Evolutionary conservation across 1,139 yeast genomes (phyloP).

Genomic region (Hansenula sp.): DNA sequence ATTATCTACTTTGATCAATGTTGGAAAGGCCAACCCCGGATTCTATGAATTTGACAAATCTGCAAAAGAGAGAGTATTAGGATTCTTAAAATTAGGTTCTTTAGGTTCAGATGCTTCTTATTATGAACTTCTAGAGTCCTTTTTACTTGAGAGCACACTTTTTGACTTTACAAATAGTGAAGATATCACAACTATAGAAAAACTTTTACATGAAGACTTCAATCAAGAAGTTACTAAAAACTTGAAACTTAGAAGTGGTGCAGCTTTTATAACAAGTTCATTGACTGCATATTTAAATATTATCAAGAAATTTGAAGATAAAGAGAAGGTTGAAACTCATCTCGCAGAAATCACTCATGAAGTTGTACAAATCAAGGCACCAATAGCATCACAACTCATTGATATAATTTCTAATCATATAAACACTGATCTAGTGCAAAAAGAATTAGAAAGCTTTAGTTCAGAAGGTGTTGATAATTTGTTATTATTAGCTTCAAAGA

Average conservation of each 20-base stretch:
- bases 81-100: conserved; percentile 46
- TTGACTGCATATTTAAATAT: conserved; percentile 12
- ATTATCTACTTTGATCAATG: conserved; percentile 39
- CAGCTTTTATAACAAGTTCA: conserved; percentile 22
- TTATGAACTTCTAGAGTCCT: conserved; percentile 29
- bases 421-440: conserved; percentile 4
- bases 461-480: background rate
- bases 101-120: conserved; percentile 49
- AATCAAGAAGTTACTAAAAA: conserved; percentile 24
- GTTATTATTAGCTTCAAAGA: background rate
- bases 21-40: conserved; percentile 37
- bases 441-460: background rate
- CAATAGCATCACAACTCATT: conserved; percentile 8
- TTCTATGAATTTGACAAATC: conserved; percentile 52
- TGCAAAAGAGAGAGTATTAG: conserved; percentile 38
- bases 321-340: background rate
- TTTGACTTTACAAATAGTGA: conserved; percentile 4
- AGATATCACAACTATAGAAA: conserved; percentile 14
- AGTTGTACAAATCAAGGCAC: conserved; percentile 7
- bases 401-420: conserved; percentile 9
- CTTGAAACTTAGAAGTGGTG: conserved; percentile 21
- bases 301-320: conserved; percentile 1
- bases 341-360: conserved; percentile 9
- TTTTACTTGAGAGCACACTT: conserved; percentile 7
- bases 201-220: conserved; percentile 20